Conservation (phyloP, 2,329 filamentous ascomycete genomes). For the Botryotinia narcissicola region DNA sequence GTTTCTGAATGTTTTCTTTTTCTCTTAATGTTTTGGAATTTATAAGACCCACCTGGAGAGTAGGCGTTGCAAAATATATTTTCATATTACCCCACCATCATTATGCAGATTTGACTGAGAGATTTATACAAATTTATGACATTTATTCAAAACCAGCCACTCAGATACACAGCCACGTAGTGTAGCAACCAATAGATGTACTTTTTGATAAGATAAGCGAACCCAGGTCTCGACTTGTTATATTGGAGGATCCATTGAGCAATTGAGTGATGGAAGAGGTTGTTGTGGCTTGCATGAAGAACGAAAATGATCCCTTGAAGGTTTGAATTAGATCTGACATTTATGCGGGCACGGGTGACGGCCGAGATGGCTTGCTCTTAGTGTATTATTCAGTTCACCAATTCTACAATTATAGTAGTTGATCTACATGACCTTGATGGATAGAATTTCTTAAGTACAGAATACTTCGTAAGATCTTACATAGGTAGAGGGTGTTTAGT, state of each 20-base stretch:
- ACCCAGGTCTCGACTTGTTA: neutral
- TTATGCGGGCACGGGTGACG: neutral
- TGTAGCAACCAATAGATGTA: neutral
- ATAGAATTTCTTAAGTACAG: neutral
- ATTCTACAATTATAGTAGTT: neutral
- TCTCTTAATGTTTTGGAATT: neutral
- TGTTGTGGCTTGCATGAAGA: neutral
- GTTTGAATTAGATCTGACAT: neutral
- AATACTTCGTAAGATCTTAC: neutral
- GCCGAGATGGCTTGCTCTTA: neutral
- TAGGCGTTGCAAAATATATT: neutral
- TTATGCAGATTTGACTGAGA: neutral
- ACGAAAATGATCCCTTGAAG: neutral
- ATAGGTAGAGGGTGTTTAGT: neutral
- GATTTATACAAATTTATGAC: neutral
- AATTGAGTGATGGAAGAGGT: neutral
- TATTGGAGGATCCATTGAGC: no score
- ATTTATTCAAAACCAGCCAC: neutral
- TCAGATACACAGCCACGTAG: neutral
- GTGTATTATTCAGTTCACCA: neutral
- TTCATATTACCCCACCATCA: conserved; percentile 2
- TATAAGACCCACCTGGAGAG: neutral
- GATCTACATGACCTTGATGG: neutral
- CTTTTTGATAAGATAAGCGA: conserved; percentile 10
- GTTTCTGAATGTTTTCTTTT: neutral